Conservation (phyloP, 306 rosid genomes). For the Trichosanthes truncata region DNA sequence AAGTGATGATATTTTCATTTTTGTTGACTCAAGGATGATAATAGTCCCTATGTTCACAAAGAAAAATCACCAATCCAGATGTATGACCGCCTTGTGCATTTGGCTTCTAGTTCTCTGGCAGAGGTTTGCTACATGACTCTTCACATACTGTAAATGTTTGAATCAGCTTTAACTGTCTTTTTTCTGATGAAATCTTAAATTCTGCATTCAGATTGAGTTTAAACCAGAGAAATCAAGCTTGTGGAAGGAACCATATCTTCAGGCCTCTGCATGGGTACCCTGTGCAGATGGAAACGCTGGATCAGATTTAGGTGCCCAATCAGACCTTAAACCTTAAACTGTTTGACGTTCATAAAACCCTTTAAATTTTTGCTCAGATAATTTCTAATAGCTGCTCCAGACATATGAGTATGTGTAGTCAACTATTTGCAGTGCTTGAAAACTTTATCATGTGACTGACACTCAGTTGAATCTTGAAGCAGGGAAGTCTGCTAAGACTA, state of each 20-base stretch:
- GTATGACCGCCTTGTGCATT: constrained; percentile 64
- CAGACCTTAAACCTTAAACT: neutral
- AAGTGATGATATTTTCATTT: neutral
- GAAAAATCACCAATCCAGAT: constrained; percentile 43
- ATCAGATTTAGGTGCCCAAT: constrained; percentile 30
- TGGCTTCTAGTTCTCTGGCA: constrained; percentile 63
- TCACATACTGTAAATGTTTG: neutral
- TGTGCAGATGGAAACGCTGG: constrained; percentile 52
- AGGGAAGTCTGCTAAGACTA: constrained; percentile 39
- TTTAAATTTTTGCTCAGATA: neutral
- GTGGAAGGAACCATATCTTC: constrained; percentile 58
- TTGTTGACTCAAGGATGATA: constrained; percentile 27
- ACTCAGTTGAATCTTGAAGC: constrained; percentile 20
- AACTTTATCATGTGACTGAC: neutral
- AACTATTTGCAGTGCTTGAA: neutral
- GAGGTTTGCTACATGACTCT: constrained; percentile 40
- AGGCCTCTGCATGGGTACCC: constrained; percentile 66
- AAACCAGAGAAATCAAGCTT: constrained; percentile 50
- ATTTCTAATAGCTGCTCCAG: neutral
- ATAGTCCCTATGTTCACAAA: constrained; percentile 18
- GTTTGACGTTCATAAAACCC: neutral
- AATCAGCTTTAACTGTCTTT: neutral
- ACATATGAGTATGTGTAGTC: neutral
- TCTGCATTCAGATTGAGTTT: constrained; percentile 41
- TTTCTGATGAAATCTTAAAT: neutral